phyloP scores from a whole-genome alignment of 257 asterid genomes.

The Buddleja alternifolia region DNA sequence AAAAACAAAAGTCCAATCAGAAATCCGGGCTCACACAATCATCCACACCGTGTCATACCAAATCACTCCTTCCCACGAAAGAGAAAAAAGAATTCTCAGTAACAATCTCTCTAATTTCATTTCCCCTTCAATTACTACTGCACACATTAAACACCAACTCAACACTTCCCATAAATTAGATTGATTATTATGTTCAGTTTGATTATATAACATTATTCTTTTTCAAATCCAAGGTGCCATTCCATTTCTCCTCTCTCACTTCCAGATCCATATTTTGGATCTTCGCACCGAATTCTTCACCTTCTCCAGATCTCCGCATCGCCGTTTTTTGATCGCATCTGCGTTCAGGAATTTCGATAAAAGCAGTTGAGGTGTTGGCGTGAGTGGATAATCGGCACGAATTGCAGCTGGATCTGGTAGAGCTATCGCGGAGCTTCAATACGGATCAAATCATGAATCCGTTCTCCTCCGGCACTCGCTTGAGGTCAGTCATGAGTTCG shows the following conservation, averaged over 20 bases:
- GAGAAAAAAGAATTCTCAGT: too few species aligned
- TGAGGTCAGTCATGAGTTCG: constrained; percentile 55
- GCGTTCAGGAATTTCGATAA: constrained; percentile 23
- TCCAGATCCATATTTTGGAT: constrained; percentile 39
- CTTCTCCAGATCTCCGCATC: constrained; percentile 38
- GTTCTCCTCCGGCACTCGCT: constrained; percentile 89
- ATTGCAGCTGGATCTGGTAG: constrained; percentile 72
- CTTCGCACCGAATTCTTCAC: not conserved
- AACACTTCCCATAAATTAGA: not conserved
- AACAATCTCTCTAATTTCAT: constrained; percentile 18
- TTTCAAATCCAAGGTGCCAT: constrained; percentile 24
- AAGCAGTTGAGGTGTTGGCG: constrained; percentile 22
- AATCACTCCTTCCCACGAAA: too few species aligned
- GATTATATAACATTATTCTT: constrained; percentile 17
- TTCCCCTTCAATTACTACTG: constrained; percentile 5
- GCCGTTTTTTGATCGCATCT: constrained; percentile 30
- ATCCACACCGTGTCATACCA: too few species aligned
- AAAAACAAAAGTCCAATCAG: too few species aligned
- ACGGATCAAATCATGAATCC: constrained; percentile 89
- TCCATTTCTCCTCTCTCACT: not conserved
- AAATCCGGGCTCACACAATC: too few species aligned
- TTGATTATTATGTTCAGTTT: too few species aligned
- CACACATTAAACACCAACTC: not conserved
- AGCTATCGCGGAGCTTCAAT: constrained; percentile 61
- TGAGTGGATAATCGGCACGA: constrained; percentile 14